These are phyloP conservation scores for Dioszegia aurantiaca DNA, from an alignment of 768 basidiomycete species.

Conservation along the genomic window DNA sequence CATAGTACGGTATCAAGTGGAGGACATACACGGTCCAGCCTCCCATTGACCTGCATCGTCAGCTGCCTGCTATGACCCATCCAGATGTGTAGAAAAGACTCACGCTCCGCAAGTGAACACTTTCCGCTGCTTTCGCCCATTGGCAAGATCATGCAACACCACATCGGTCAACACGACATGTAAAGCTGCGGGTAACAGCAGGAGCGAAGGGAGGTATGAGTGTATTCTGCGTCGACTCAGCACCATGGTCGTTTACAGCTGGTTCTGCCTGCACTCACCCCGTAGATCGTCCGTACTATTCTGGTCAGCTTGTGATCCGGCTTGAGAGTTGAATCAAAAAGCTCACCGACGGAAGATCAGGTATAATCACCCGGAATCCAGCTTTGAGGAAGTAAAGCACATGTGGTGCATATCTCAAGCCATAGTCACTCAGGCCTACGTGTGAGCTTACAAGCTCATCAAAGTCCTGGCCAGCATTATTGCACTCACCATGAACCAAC, in stretches of 20 bases:
- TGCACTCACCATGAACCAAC: constrained; percentile 51
- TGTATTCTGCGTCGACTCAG: constrained; percentile 36
- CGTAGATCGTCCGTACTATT: constrained; percentile 50
- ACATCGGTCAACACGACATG: constrained; percentile 50
- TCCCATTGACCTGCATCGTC: constrained; percentile 42
- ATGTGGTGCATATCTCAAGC: constrained; percentile 51
- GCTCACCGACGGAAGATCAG: constrained; percentile 53
- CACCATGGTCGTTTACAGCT: not conserved
- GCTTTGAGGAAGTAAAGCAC: constrained; percentile 45
- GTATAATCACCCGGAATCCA: constrained; percentile 53
- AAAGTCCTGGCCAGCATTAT: not conserved
- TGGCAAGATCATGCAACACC: constrained; percentile 37
- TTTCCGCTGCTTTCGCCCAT: constrained; percentile 45
- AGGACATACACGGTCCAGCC: constrained; percentile 51
- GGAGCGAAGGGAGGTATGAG: constrained; percentile 45
- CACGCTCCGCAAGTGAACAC: constrained; percentile 52
- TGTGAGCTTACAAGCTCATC: not conserved
- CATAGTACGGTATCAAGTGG: not conserved
- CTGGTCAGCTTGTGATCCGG: not conserved
- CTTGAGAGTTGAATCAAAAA: not conserved
- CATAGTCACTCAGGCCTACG: constrained; percentile 46
- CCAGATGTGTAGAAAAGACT: constrained; percentile 18
- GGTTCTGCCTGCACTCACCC: constrained; percentile 23
- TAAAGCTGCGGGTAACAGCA: constrained; percentile 45
- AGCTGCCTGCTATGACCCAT: constrained; percentile 11